Evolutionary conservation across 768 basidiomycete genomes (phyloP), one percentile per base, ranked within the genome.

Genomic region (Crucibulum laeve): DNA sequence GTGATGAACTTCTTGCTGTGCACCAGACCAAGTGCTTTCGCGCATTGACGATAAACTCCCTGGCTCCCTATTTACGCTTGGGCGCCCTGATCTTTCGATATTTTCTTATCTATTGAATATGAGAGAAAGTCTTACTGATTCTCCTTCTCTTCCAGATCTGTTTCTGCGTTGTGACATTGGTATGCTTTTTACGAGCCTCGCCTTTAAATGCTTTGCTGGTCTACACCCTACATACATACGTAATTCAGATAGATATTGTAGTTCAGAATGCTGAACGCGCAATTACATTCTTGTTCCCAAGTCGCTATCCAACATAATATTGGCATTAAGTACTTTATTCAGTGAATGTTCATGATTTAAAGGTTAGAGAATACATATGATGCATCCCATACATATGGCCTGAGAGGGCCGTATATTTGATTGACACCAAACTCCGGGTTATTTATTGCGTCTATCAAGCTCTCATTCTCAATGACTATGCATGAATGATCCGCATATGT

Each of bases 1-100:
- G 41, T 60, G 75, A 77, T 70, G 75, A 74, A 57, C 51, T 54
- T 55, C 58, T 65, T 63, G 76, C 74, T 77, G 76, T 76, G 76
- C 76, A 77, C 76, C 76, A 77, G 76, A 58, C 74, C 71, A 71
- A 77, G 71, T 61, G 62, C 60, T 53, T 42, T 43, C 62, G 59
- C 55, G 57, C 68, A 52, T 61, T 61, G 74, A 71, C 62, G 76
- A 76, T 49, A 71, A 59, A 47, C 14, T 62, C 68, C 73, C 69
- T 68, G 69, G 59, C 61, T 58, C 62, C 66, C 67, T 66, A 44
- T 64, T 63, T 76, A 76, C 74, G 73, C 74, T 72, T 64, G 67
- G 65, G 69, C 52, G 68, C 55, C 76, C 74, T 75, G 74, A 77
- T 49, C 30, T 46, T 58, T 58, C 47, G 52, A 43, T 45, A 40